These are phyloP conservation scores for Cymbopogon citratus DNA, from an alignment of 176 grass and related monocot genomes.

Conservation along the genomic window DNA sequence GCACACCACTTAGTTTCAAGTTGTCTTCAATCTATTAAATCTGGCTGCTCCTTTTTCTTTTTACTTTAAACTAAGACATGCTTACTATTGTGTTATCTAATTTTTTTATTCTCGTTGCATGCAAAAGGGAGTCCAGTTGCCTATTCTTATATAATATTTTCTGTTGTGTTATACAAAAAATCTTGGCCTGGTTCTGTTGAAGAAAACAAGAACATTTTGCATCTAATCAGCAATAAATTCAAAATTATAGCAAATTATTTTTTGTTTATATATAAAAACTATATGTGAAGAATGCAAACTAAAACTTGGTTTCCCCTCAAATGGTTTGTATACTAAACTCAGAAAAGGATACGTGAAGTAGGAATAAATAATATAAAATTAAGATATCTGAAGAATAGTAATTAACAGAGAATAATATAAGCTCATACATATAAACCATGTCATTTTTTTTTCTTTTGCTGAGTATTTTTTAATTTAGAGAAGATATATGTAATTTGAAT, in stretches of 20 bases:
- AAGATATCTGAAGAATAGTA: background rate
- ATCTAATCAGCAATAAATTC: background rate
- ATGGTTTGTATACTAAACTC: background rate
- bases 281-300: background rate
- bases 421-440: background rate
- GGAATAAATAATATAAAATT: background rate
- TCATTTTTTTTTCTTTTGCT: background rate
- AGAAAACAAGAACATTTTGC: background rate
- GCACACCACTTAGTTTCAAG: background rate
- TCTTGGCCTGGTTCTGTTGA: background rate
- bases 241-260: background rate
- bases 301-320: background rate
- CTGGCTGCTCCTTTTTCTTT: no score
- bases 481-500: background rate
- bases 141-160: background rate
- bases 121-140: background rate
- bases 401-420: background rate
- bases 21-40: background rate
- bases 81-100: background rate
- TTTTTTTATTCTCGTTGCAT: background rate
- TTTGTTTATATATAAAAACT: background rate
- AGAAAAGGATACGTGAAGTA: background rate
- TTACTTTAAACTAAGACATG: background rate
- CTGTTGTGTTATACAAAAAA: background rate
- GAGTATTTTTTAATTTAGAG: background rate